Evolutionary conservation across 225 moss, liverwort and hornwort species (phyloP), one percentile per base, ranked within the genome.

Genomic region (Ulota crispa): DNA sequence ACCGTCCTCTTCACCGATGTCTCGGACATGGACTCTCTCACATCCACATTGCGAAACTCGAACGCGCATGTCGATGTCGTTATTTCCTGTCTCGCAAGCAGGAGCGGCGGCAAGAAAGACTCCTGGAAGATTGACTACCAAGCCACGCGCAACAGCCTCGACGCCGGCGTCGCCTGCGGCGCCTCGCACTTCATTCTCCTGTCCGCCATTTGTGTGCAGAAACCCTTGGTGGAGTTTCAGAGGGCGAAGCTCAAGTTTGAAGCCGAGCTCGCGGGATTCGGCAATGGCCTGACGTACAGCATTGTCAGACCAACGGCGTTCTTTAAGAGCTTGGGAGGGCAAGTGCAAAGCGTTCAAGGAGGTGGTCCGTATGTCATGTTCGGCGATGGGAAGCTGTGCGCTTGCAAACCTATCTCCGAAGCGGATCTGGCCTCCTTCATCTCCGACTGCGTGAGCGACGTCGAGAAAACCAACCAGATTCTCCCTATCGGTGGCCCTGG

Each of bases 371-470:
- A 89, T 73, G 93, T 99, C 24, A 95, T 99, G 98, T 99, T 99
- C 81, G 98, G 98, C 72, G 94, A 99, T 70, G 98, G 98, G 20
- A 89, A 89, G 47, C 85, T 99, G 45, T 93, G 91, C 82, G 94
- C 98, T 45, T 99, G 98, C 83, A 99, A 99, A 88, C 98, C 98
- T 56, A 99, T 99, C 72, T 95, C 95, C 3, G 98, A 99, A 88
- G 89, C 93, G 7, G 98, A 99, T 68, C 79, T 99, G 2, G 98
- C 98, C 19, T 89, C 92, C 26, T 99, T 94, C 92, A 94, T 99
- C 64, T 90, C 94, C 19, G 93, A 99, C 61, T 92, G 98, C 54
- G 86, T 94, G 47, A 80, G 70, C 50, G 94, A 94, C 42, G 88
- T 84, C 66, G 94, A 90, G 73, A 99, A 91, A 80, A 55, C 86